Base-by-base conservation (phyloP, 2,329 filamentous ascomycete genomes). In the Penicillium sp. region DNA sequence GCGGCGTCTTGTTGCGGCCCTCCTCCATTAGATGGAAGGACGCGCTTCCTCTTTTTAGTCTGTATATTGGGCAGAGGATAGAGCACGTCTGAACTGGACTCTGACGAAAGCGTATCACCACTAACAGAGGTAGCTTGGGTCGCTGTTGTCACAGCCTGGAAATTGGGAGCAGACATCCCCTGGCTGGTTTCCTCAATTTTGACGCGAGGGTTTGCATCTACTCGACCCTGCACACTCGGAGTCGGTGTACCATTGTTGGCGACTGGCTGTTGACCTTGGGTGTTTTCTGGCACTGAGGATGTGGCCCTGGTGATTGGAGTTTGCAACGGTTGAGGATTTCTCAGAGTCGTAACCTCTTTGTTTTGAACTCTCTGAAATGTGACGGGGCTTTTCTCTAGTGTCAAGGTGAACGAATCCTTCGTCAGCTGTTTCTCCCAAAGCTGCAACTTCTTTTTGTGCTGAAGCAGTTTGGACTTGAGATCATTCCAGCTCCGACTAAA, bases 361-460 rank as follows among this genome's bases (percentile, higher is more conserved):
- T 25, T 57, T n/a, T 11, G n/a, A 17, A 68, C 62, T 22, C 69
- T 70, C 58, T 63, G 68, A 50, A 75, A 77, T 34, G 56, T 71
- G 51, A 75, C 65, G 8, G 54, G 57, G 28, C 54, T 51, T 5
- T 70, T 73, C 52, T 71, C 58, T 38, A 74, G 59, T 43, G 67
- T 50, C 45, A 73, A 54, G 5, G 70, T 68, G 47, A 76, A 77
- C 35, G 69, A 65, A 52, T 72, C 68, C 10, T 63, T 63, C 38
- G 68, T 54, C 42, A 78, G 59, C 47, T 65, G 70, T 5, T 59
- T 66, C 37, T 71, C 67, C 71, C 73, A 75, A 52, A 67, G 60
- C 6, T 51, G 56, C 11, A 76, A 58, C 51, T 75, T 77, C 49
- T 59, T 67, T 53, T 76, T 77, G 43, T 73, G 69, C n/a, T 68